These are phyloP conservation scores for Hortaea werneckii DNA, from an alignment of 2,329 filamentous ascomycete genomes.

Conservation along the genomic window DNA sequence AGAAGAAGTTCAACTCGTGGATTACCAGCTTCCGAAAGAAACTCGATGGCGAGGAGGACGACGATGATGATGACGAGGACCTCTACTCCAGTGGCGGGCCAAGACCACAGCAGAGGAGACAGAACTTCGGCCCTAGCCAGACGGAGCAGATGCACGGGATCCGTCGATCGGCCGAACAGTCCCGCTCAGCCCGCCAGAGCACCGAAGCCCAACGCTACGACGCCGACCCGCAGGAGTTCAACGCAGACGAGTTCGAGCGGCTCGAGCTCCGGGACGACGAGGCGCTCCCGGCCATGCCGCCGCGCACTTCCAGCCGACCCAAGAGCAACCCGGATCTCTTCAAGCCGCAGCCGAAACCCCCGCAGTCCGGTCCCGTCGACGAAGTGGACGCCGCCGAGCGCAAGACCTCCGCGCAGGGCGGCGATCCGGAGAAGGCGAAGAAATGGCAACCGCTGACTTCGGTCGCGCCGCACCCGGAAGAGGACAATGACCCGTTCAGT, in stretches of 20 bases:
- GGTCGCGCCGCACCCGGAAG: slow-evolving; percentile 63
- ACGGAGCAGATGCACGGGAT: slow-evolving; percentile 31
- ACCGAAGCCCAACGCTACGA: slow-evolving; percentile 89
- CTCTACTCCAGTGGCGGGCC: slow-evolving; percentile 32
- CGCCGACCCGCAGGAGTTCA: slow-evolving; percentile 80
- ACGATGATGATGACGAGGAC: slow-evolving; percentile 39
- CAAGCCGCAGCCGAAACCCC: slow-evolving; percentile 51
- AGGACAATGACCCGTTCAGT: slow-evolving; percentile 92
- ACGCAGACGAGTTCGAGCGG: slow-evolving; percentile 68
- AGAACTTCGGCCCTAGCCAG: slow-evolving; percentile 28
- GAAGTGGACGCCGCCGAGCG: slow-evolving; percentile 71
- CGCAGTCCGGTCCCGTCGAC: slow-evolving; percentile 56
- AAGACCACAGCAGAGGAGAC: slow-evolving; percentile 19
- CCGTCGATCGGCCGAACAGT: slow-evolving; percentile 18
- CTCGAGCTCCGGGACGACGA: slow-evolving; percentile 55
- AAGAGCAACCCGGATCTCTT: slow-evolving; percentile 71
- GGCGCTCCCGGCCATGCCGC: slow-evolving; percentile 36
- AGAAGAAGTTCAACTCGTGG: slow-evolving; percentile 87
- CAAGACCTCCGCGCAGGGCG: slow-evolving; percentile 6
- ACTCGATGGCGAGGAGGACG: slow-evolving; percentile 78
- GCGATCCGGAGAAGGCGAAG: slow-evolving; percentile 55
- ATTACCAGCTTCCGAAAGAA: slow-evolving; percentile 86
- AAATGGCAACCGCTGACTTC: slow-evolving; percentile 95
- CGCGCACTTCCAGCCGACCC: slow-evolving; percentile 49
- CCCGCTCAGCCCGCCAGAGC: slow-evolving; percentile 46